Evolutionary conservation across 352 stramenopile species (phyloP).

Genomic region (Achlya hypogyna): DNA sequence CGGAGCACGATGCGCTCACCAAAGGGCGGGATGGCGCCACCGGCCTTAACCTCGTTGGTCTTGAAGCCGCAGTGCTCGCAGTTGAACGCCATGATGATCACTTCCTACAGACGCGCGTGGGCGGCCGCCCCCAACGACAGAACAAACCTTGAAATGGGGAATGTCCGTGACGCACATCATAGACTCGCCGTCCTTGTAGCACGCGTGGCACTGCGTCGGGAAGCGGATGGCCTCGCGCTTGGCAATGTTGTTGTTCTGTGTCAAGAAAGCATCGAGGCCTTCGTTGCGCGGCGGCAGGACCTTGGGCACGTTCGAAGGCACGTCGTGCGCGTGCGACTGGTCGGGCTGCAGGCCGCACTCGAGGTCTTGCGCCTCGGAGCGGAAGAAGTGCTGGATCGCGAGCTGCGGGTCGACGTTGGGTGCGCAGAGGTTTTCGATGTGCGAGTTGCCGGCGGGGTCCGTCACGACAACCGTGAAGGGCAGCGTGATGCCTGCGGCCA

Average conservation of each 20-base stretch:
- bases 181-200: conserved; percentile 49
- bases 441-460: conserved; percentile 85
- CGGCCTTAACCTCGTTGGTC: conserved; percentile 88
- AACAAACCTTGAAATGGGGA: conserved; percentile 85
- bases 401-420: conserved; percentile 71
- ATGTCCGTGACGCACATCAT: conserved; percentile 91
- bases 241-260: conserved; percentile 42
- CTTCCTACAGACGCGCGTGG: conserved; percentile 23
- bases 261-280: conserved; percentile 54
- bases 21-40: conserved; percentile 75
- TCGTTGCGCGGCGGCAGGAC: conserved; percentile 54
- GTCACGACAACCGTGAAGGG: conserved; percentile 82
- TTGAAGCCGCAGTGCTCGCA: conserved; percentile 89
- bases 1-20: conserved; percentile 73
- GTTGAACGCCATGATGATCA: conserved; percentile 90
- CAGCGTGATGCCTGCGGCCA: conserved; percentile 49
- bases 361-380: conserved; percentile 66
- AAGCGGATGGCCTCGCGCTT: conserved; percentile 83
- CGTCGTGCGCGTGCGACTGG: conserved; percentile 35
- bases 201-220: conserved; percentile 70
- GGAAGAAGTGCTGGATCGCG: conserved; percentile 58
- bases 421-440: conserved; percentile 84
- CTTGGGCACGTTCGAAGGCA: conserved; percentile 33
- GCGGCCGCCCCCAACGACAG: neutral
- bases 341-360: conserved; percentile 61